phyloP scores from a whole-genome alignment of 1,284 basidiomycete species.

The Polyporus tsugae region DNA sequence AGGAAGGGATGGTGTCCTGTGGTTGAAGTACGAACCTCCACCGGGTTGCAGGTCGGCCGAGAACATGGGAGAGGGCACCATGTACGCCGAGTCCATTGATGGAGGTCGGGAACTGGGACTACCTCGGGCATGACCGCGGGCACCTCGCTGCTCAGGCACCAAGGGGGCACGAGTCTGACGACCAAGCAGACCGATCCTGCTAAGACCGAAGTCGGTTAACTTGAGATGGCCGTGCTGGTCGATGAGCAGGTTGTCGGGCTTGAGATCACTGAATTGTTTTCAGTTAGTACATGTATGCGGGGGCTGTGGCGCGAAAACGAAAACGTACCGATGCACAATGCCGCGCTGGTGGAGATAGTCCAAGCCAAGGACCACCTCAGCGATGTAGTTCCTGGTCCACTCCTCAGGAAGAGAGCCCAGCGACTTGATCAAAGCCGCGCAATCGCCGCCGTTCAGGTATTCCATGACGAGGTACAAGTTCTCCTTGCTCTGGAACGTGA shows the following conservation, averaged over 20 bases:
- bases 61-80: conserved; percentile 72
- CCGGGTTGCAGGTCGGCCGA: conserved; percentile 57
- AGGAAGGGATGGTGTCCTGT: conserved; percentile 63
- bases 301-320: conserved; percentile 21
- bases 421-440: conserved; percentile 95
- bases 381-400: conserved; percentile 96
- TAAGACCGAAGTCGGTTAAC: conserved; percentile 97
- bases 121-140: conserved; percentile 62
- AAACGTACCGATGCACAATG: conserved; percentile 92
- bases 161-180: conserved; percentile 91
- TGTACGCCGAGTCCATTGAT: conserved; percentile 84
- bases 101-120: conserved; percentile 78
- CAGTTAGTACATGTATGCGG: conserved; percentile 6
- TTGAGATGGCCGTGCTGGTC: conserved; percentile 97
- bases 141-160: conserved; percentile 50
- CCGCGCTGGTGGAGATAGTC: conserved; percentile 95
- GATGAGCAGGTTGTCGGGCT: conserved; percentile 97
- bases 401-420: conserved; percentile 94
- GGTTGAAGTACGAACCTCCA: conserved; percentile 85
- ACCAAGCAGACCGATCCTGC: conserved; percentile 95
- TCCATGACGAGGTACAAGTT: conserved; percentile 99
- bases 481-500: conserved; percentile 99
- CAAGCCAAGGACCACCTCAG: conserved; percentile 94
- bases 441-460: conserved; percentile 97
- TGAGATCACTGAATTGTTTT: conserved; percentile 80